Evolutionary conservation across 2,329 filamentous ascomycete genomes (phyloP).

Genomic region (Neoascochyta sp.): DNA sequence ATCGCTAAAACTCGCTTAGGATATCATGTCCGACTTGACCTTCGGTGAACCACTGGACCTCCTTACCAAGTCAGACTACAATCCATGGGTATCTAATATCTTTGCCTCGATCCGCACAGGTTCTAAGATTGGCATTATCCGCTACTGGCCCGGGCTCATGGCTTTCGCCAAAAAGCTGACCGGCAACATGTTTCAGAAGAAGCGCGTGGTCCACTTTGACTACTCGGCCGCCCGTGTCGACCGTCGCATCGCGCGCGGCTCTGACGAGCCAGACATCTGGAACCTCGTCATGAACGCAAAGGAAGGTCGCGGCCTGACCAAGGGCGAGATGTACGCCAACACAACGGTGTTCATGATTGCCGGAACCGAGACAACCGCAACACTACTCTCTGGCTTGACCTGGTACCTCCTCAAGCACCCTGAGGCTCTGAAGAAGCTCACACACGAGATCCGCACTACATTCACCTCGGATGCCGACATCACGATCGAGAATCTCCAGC

Average conservation of each 20-base stretch:
- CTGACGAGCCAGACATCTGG: constrained; percentile 40
- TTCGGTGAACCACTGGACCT: constrained; percentile 32
- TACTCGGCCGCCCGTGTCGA: constrained; percentile 23
- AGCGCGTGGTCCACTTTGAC: constrained; percentile 13
- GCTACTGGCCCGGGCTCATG: too few species aligned
- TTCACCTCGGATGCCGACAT: constrained; percentile 34
- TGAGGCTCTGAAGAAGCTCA: constrained; percentile 21
- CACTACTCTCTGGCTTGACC: constrained; percentile 38
- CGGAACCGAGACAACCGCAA: constrained; percentile 47
- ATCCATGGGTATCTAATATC: constrained; percentile 32
- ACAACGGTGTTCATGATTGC: constrained; percentile 41
- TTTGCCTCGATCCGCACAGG: constrained; percentile 21
- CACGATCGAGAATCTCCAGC: constrained; percentile 24
- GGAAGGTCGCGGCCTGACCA: constrained; percentile 19
- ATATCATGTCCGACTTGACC: constrained; percentile 32
- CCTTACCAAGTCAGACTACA: constrained; percentile 27
- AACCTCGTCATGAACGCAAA: constrained; percentile 35
- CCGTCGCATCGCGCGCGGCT: constrained; percentile 27
- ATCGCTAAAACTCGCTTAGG: constrained; percentile 34
- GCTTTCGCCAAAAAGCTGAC: too few species aligned
- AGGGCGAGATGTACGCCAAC: constrained; percentile 41
- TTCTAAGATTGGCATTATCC: too few species aligned
- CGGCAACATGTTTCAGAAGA: constrained; percentile 5
- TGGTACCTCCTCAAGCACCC: constrained; percentile 35
- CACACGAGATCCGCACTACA: constrained; percentile 25